Base-by-base conservation (phyloP, 257 asterid genomes). In the Nicotiana sylvestris region DNA sequence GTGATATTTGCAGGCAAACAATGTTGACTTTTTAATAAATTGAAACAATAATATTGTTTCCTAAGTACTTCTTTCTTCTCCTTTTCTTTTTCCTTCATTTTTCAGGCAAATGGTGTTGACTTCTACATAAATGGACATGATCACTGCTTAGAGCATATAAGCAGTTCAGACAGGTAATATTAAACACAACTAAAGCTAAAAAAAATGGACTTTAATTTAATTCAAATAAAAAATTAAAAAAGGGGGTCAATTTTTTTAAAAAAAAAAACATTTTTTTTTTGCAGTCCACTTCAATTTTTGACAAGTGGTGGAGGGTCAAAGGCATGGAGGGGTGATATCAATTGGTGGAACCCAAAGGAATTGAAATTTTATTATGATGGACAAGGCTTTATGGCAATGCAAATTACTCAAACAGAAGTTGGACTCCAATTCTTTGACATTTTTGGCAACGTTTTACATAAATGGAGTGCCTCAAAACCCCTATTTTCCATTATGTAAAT, bases 251-350 rank as follows among this genome's bases (percentile, higher is more conserved):
- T 0, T 6, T 37, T 37, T 37, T 37, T 4, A 0, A 29, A 29
- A 29, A 1, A 29, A 29, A 1, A 32, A 32, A 32, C 33, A 9
- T 1, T 3, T 64, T 64, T 29, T 25, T 37, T 60, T 62, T 61
- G 30, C 60, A 79, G 90, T n/a, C 21, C 85, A 12, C 83, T 90
- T 49, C 94, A 92, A 5, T 92, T 92, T 85, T 80, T 95, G 53
- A 92, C 98, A 8, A 93, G 98, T 51, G 98, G 98, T 39, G 98
- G 98, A 4, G 98, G 97, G 25, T 95, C 98, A 21, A 91, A 92
- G 86, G 96, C 98, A 5, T 95, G 98, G 98, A 90, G 87, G 64
- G 88, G 88, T 56, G 86, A 49, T 15, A 37, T 87, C n/a, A 86
- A 86, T 37, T 61, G n/a, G 60, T 16, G 87, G 72, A 64, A 60